Evolutionary conservation across 1,139 yeast genomes (phyloP), one percentile per base, ranked within the genome.

Genomic region (Protomyces pachydermus): DNA sequence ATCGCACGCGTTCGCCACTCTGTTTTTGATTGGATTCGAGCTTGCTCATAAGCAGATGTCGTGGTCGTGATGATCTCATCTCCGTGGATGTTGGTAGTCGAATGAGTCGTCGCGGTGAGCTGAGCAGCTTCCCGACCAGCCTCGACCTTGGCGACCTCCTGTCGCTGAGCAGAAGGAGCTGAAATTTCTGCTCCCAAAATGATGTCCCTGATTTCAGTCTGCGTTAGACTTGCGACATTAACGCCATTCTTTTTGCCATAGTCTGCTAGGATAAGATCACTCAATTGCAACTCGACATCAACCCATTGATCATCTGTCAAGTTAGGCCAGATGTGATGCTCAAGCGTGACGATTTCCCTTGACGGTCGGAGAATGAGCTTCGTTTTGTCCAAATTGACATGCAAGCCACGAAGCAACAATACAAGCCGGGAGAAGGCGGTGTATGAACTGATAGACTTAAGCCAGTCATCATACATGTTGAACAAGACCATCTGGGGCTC

Each of bases 401-500:
- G 87, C 66, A 91, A 76, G 0, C 95, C 95, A 68, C 98, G 80
- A 71, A 93, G 77, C 23, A 95, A 78, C 68, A 95, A 80, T 66
- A 91, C 83, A 64, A 91, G 78, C 69, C 99, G 81, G 2, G 97
- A 90, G 74, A 93, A 95, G 0, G 98, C 98, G 0, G 98, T 95
- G 71, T 87, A 90, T 0, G 98, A 86, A 0, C 95, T 88, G 53
- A 91, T 84, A 0, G 83, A 80, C 67, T 84, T 82, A 65, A 91
- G 78, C 99, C 99, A 95, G 73, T 93, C 97, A 74, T 95, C 99
- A 74, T 91, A 95, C 65, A 93, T 78, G 72, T 91, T 91, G 77
- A 91, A 89, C 67, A 91, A 76, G 3, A 88, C 88, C 96, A 91
- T 89, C 73, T 90, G 93, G 0, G 97, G 96, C 73, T 91, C 97